Evolutionary conservation across 148 eudicot species (phyloP).

Genomic region (Nepenthes gracilis): DNA sequence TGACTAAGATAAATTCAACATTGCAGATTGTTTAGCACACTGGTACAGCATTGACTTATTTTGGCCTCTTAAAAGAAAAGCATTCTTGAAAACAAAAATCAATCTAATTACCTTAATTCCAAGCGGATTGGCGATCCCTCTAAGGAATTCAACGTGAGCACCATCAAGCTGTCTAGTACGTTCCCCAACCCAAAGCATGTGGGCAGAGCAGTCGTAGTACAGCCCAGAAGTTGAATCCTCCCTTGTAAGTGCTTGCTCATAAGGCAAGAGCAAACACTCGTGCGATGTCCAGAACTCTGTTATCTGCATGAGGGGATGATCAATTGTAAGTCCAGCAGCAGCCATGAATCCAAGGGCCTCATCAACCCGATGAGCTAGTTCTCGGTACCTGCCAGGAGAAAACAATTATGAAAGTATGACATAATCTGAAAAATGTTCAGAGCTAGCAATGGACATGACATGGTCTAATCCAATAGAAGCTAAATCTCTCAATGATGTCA

Average conservation of each 20-base stretch:
- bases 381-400: constrained; percentile 9
- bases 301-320: constrained; percentile 18
- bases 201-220: constrained; percentile 24
- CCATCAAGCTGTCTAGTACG: constrained; percentile 23
- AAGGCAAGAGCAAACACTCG: constrained; percentile 27
- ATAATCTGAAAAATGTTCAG: too few relatives aligned
- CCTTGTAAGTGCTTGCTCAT: constrained; percentile 22
- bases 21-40: too few relatives aligned
- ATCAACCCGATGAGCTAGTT: constrained; percentile 9
- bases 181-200: constrained; percentile 24
- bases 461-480: too few relatives aligned
- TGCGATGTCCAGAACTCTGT: constrained; percentile 29
- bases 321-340: constrained; percentile 21
- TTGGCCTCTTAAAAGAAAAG: too few relatives aligned
- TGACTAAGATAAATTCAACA: too few relatives aligned
- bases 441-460: too few relatives aligned
- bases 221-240: constrained; percentile 23
- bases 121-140: constrained; percentile 22
- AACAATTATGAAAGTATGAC: too few relatives aligned
- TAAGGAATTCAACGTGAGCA: constrained; percentile 23
- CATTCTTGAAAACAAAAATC: too few relatives aligned
- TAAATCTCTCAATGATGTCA: too few relatives aligned
- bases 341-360: constrained; percentile 22
- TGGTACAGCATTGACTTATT: too few relatives aligned
- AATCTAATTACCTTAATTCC: constrained; percentile 16